A percentile compares a stretch with the other conserved stretches of the same genome.
These are phyloP conservation scores for Hypoxylon sp. DNA, from an alignment of 2,329 filamentous ascomycete species.

Conservation along the genomic window DNA sequence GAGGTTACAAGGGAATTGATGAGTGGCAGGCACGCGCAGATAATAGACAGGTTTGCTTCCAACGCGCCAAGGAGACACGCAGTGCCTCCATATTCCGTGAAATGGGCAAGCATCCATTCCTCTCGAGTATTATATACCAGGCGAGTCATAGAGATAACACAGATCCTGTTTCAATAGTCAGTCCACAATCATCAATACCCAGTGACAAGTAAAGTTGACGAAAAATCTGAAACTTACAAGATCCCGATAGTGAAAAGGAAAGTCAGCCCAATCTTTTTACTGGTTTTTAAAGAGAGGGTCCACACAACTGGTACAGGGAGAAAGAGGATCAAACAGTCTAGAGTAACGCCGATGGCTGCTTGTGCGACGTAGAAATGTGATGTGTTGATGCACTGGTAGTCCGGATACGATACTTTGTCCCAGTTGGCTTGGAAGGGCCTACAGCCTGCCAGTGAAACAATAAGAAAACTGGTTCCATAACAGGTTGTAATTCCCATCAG, in stretches of 20 bases:
- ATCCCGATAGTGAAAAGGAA: conserved; percentile 14
- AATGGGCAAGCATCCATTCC: conserved; percentile 22
- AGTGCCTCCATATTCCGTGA: conserved; percentile 25
- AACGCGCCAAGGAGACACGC: conserved; percentile 22
- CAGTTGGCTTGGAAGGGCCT: conserved; percentile 28
- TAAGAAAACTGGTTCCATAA: conserved; percentile 22
- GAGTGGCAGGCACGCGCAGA: conserved; percentile 28
- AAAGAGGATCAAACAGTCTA: conserved; percentile 13
- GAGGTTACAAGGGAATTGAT: conserved; percentile 7
- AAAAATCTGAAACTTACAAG: conserved; percentile 1
- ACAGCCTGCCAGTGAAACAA: conserved; percentile 26
- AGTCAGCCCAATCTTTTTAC: conserved; percentile 17
- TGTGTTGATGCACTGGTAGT: conserved; percentile 28
- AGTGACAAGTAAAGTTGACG: background rate
- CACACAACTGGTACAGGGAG: conserved; percentile 19
- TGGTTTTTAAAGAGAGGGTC: conserved; percentile 10
- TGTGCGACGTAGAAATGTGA: conserved; percentile 28
- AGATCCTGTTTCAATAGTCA: conserved; percentile 20
- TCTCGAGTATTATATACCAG: conserved; percentile 26
- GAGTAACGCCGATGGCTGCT: conserved; percentile 21
- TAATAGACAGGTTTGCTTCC: conserved; percentile 28
- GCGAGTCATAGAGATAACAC: conserved; percentile 27
- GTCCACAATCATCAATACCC: background rate
- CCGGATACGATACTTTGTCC: conserved; percentile 26
- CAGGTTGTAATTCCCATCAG: conserved; percentile 7